Conservation (phyloP, 1,284 basidiomycete species). For the Cutaneotrichosporon cyanovorans region DNA sequence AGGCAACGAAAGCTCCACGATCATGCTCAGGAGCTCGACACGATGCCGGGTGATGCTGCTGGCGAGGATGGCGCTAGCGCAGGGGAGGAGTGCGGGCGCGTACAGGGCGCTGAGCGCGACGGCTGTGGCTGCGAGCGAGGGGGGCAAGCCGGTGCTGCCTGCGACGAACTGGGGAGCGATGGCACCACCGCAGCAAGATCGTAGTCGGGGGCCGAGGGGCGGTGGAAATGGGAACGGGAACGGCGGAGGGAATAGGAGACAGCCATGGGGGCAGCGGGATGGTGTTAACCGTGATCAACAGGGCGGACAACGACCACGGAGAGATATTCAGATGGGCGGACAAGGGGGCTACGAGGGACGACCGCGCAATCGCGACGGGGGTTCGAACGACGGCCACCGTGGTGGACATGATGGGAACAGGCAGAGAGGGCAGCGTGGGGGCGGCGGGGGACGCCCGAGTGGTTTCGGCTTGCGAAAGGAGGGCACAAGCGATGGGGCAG, state of each 20-base stretch:
- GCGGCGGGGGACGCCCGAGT: too few species aligned
- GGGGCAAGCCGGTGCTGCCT: neutral
- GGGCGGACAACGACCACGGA: neutral
- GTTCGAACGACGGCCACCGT: neutral
- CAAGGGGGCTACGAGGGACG: too few species aligned
- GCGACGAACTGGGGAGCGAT: conserved; percentile 7
- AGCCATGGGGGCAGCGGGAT: neutral
- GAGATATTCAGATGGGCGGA: neutral
- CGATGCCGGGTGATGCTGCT: neutral
- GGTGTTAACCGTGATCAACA: neutral
- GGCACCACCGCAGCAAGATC: neutral
- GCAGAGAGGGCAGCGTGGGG: too few species aligned
- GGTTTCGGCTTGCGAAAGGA: too few species aligned
- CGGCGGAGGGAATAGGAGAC: neutral
- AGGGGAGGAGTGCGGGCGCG: neutral
- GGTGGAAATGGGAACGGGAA: neutral
- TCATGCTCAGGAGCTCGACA: neutral
- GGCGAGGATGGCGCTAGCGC: neutral
- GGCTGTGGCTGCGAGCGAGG: neutral
- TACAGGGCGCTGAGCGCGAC: neutral
- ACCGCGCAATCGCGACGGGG: neutral
- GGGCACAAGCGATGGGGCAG: too few species aligned
- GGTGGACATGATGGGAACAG: too few species aligned
- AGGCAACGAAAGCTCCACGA: neutral
- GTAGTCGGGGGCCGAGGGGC: neutral